These are phyloP conservation scores for Cyberlindnera mrakii DNA, from an alignment of 805 yeast species.

Conservation along the genomic window DNA sequence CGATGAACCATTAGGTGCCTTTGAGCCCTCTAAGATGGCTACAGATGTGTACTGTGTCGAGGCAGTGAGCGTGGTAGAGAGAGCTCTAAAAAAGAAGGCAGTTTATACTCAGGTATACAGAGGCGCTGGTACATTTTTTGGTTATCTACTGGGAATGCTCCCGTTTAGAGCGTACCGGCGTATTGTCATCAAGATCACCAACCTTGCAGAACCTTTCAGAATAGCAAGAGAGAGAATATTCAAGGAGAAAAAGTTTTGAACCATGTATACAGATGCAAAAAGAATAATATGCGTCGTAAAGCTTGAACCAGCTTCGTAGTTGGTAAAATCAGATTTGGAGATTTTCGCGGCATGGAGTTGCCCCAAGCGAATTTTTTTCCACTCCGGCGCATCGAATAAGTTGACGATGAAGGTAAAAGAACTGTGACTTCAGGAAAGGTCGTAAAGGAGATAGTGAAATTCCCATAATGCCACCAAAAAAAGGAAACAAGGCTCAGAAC, in stretches of 20 bases:
- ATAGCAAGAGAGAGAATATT: neutral
- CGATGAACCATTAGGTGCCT: neutral
- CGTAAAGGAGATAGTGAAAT: neutral
- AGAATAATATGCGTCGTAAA: no score
- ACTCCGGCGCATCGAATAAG: neutral
- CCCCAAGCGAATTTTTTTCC: no score
- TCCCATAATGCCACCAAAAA: constrained; percentile 75
- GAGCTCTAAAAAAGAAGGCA: neutral
- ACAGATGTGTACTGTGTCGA: constrained; percentile 32
- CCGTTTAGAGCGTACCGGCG: constrained; percentile 1
- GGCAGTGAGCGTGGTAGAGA: constrained; percentile 30
- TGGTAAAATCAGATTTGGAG: no score
- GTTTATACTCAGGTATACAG: constrained; percentile 9
- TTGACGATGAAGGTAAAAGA: neutral
- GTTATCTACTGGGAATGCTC: constrained; percentile 7
- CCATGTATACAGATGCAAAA: no score
- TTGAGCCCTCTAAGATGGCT: constrained; percentile 13
- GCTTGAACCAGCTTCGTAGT: no score
- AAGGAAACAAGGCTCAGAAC: constrained; percentile 44
- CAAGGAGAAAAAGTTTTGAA: no score
- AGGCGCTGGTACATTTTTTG: constrained; percentile 6
- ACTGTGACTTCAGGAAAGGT: neutral
- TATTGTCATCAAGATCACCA: neutral
- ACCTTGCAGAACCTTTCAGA: neutral
- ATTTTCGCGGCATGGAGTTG: no score